Evolutionary conservation across 2,329 filamentous ascomycete genomes (phyloP).

Genomic region (Cytospora paraplurivora): DNA sequence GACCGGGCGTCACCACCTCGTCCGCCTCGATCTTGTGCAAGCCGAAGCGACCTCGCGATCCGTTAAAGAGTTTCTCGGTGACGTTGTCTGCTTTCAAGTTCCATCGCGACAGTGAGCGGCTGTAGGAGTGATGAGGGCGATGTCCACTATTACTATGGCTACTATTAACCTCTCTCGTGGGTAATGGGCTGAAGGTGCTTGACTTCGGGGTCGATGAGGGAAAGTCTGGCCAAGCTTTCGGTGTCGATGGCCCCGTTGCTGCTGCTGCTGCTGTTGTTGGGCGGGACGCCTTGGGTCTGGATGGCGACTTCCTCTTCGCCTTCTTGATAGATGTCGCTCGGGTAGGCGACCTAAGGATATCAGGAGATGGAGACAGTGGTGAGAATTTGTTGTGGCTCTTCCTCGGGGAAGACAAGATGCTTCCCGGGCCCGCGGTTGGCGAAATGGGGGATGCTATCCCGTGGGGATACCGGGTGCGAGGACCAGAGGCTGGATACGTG

Average conservation of each 20-base stretch:
- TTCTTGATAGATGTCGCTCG: slow-evolving; percentile 22
- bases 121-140: slow-evolving; percentile 23
- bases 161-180: slow-evolving; percentile 1
- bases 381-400: slow-evolving; percentile 13
- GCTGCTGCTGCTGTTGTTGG: slow-evolving; percentile 1
- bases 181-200: slow-evolving; percentile 14
- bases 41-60: slow-evolving; percentile 42
- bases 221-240: slow-evolving; percentile 13
- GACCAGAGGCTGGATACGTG: not conserved
- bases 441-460: slow-evolving; percentile 22
- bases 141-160: slow-evolving; percentile 1
- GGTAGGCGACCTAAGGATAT: slow-evolving; percentile 22
- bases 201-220: slow-evolving; percentile 14
- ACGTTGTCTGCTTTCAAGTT: slow-evolving; percentile 56
- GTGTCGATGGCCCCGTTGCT: slow-evolving; percentile 10
- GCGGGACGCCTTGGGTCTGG: slow-evolving; percentile 16
- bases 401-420: slow-evolving; percentile 12
- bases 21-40: slow-evolving; percentile 52
- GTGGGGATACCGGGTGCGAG: slow-evolving; percentile 8
- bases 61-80: slow-evolving; percentile 54
- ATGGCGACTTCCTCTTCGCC: slow-evolving; percentile 21
- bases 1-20: slow-evolving; percentile 59
- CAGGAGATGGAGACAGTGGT: slow-evolving; percentile 12
- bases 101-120: slow-evolving; percentile 45
- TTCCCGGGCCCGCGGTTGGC: slow-evolving; percentile 21